These are phyloP conservation scores for Lasiosphaeriaceae sp. DNA, from an alignment of 495 filamentous ascomycete genomes.

Conservation along the genomic window DNA sequence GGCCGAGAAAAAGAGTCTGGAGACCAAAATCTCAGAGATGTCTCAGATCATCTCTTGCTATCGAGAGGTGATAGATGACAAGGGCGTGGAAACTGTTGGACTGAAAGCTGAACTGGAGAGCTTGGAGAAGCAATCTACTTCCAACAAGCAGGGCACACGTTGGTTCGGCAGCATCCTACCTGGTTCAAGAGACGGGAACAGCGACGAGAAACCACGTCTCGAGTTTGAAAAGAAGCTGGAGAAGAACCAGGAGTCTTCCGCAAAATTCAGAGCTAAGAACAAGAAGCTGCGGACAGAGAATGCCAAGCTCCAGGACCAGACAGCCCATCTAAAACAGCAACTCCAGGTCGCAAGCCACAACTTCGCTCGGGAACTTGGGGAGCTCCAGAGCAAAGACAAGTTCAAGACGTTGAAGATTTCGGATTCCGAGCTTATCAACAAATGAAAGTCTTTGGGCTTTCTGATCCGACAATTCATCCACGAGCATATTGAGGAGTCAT, in stretches of 20 bases:
- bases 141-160: neutral
- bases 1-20: no score
- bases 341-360: neutral
- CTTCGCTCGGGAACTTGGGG: neutral
- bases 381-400: neutral
- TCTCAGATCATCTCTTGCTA: no score
- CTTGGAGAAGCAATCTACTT: neutral
- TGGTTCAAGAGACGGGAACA: no score
- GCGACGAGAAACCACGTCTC: neutral
- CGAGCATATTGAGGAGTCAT: neutral
- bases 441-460: slow-evolving; percentile 9
- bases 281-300: neutral
- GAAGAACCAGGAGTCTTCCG: no score
- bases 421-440: slow-evolving; percentile 1
- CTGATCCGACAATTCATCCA: slow-evolving; percentile 6
- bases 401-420: neutral
- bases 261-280: neutral
- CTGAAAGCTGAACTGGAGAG: neutral
- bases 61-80: neutral
- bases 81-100: neutral
- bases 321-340: neutral
- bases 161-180: no score
- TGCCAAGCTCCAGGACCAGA: neutral
- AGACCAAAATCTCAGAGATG: no score
- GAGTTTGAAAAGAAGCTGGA: neutral